A percentile compares a stretch with the other conserved stretches of the same genome.
Evolutionary conservation across 2,329 filamentous ascomycete species (phyloP).

Genomic region (Colletotrichum horii): DNA sequence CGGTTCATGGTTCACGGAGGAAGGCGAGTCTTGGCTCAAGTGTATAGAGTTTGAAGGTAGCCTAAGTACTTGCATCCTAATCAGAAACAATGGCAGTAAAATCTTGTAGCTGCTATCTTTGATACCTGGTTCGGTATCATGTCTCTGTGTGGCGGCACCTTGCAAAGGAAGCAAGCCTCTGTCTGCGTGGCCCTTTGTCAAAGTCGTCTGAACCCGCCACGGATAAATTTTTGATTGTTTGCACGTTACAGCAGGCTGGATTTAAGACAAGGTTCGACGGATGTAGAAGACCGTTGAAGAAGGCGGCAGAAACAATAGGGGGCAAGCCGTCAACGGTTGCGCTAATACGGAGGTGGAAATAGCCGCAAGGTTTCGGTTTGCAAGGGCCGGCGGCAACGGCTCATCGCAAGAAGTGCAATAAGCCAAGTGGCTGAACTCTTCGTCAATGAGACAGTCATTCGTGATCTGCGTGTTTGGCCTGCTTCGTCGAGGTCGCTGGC

Average conservation of each 20-base stretch:
- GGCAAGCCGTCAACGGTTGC: background rate
- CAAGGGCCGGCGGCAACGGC: background rate
- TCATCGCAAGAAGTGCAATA: background rate
- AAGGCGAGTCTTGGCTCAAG: constrained; percentile 3
- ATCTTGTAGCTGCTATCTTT: background rate
- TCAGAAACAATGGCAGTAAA: background rate
- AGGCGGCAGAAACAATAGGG: background rate
- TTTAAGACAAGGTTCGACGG: background rate
- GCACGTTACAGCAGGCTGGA: background rate
- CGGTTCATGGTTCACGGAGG: background rate
- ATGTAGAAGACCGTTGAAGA: background rate
- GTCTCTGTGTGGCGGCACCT: background rate
- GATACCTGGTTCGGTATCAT: background rate
- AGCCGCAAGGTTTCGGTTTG: background rate
- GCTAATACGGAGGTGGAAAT: background rate
- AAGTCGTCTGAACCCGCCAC: background rate
- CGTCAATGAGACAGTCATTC: background rate
- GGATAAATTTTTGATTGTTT: background rate
- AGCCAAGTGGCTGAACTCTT: background rate
- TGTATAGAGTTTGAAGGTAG: constrained; percentile 11
- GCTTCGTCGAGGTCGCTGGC: background rate
- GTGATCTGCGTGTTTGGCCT: background rate
- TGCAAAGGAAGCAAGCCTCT: background rate
- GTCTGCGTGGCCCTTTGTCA: background rate
- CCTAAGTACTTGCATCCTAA: constrained; percentile 14